A percentile compares a stretch with the other conserved stretches of the same genome.
These are phyloP conservation scores for Bipolaris victoriae DNA, from an alignment of 2,329 filamentous ascomycete genomes.

Conservation along the genomic window DNA sequence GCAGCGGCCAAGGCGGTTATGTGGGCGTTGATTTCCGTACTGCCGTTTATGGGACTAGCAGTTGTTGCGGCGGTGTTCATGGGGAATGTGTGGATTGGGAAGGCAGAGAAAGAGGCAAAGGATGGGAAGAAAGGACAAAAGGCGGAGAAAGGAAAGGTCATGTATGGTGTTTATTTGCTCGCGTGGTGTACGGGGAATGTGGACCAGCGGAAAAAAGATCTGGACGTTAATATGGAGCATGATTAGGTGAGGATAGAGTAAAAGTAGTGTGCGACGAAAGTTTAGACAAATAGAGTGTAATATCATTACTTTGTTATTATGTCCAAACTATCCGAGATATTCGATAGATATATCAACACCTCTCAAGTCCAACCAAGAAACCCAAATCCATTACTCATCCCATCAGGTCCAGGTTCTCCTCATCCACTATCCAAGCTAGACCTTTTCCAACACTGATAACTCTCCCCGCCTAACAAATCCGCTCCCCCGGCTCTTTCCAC, in stretches of 20 bases:
- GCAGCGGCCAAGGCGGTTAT: conserved; percentile 64
- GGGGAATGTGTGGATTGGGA: conserved; percentile 61
- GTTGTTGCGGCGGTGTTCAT: conserved; percentile 54
- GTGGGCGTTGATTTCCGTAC: conserved; percentile 68
- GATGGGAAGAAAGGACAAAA: conserved; percentile 15
- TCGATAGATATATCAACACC: neutral
- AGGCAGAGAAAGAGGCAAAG: conserved; percentile 20
- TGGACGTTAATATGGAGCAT: conserved; percentile 22
- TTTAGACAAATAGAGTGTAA: neutral
- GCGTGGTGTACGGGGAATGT: conserved; percentile 21
- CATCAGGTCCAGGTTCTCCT: no score
- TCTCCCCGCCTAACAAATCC: conserved; percentile 33
- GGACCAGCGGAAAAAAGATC: conserved; percentile 17
- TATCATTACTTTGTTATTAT: neutral
- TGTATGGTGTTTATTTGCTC: conserved; percentile 28
- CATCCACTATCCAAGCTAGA: neutral
- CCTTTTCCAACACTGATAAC: neutral
- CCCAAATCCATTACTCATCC: neutral
- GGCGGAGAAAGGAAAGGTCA: conserved; percentile 25
- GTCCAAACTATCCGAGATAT: neutral
- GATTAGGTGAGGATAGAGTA: conserved; percentile 7
- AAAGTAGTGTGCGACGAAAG: neutral
- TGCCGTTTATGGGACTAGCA: conserved; percentile 63
- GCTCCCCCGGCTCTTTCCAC: conserved; percentile 67
- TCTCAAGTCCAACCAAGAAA: neutral